These are phyloP conservation scores for Tylopilus sp. DNA, from an alignment of 1,284 basidiomycete genomes.

Conservation along the genomic window DNA sequence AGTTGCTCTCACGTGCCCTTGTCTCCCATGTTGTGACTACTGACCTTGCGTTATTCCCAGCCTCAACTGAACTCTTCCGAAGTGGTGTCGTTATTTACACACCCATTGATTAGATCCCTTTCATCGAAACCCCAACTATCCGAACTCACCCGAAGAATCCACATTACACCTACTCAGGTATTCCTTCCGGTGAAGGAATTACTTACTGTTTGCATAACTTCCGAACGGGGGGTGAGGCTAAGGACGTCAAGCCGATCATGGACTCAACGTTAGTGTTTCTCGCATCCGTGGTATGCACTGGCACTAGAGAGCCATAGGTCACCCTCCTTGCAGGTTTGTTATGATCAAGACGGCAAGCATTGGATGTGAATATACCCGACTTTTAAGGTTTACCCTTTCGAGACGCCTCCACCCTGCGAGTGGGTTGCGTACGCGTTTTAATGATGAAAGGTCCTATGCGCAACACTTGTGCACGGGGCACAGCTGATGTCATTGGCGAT, in stretches of 20 bases:
- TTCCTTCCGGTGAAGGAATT: constrained; percentile 49
- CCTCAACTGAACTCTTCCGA: constrained; percentile 84
- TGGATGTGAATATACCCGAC: constrained; percentile 73
- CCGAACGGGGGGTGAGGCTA: constrained; percentile 83
- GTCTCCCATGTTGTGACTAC: neutral
- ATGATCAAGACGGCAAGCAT: constrained; percentile 75
- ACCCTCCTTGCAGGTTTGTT: constrained; percentile 67
- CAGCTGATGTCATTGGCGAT: constrained; percentile 25
- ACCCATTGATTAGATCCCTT: constrained; percentile 83
- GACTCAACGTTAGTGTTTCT: constrained; percentile 79
- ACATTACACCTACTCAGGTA: constrained; percentile 76
- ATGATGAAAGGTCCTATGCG: constrained; percentile 37
- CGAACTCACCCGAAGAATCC: constrained; percentile 40
- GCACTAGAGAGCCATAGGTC: too few relatives aligned
- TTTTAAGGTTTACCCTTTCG: constrained; percentile 72
- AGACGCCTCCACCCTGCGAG: constrained; percentile 62
- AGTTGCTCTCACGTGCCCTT: neutral
- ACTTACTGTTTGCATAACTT: constrained; percentile 77
- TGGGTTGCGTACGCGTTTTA: constrained; percentile 72
- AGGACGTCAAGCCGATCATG: constrained; percentile 85
- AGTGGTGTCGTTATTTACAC: constrained; percentile 84
- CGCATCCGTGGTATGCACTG: neutral
- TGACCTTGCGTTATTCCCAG: constrained; percentile 46
- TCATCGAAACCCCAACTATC: constrained; percentile 71
- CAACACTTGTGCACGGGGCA: constrained; percentile 33